phyloP scores from a whole-genome alignment of 1,284 basidiomycete genomes.

The Mycosarcoma mackinlayi region DNA sequence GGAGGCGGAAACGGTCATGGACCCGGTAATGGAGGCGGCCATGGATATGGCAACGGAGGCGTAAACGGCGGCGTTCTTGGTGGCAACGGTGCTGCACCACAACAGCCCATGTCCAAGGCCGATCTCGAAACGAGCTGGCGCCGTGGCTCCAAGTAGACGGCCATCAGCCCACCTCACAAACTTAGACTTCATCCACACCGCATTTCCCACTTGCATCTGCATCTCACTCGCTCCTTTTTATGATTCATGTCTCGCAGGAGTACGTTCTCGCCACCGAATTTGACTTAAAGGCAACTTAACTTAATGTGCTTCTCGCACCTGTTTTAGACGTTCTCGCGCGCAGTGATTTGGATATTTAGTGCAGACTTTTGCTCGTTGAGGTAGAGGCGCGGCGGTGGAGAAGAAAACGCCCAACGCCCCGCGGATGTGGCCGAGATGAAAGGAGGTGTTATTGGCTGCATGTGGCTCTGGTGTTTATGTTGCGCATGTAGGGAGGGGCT shows the following conservation, averaged over 20 bases:
- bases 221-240: too few species aligned
- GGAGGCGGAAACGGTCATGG: constrained; percentile 1
- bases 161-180: neutral
- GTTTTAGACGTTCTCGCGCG: too few species aligned
- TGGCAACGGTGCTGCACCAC: neutral
- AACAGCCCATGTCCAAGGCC: constrained; percentile 22
- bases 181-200: neutral
- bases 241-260: too few species aligned
- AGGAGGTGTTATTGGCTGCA: neutral
- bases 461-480: too few species aligned
- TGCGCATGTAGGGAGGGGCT: neutral
- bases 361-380: too few species aligned
- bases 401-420: too few species aligned
- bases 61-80: constrained; percentile 4
- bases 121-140: constrained; percentile 47
- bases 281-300: too few species aligned
- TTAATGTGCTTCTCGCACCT: too few species aligned
- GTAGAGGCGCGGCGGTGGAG: too few species aligned
- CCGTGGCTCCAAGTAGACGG: constrained; percentile 31
- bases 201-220: too few species aligned
- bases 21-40: constrained; percentile 7
- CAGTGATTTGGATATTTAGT: too few species aligned
- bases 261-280: too few species aligned
- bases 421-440: neutral
- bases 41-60: constrained; percentile 10